Base-by-base conservation (phyloP, 1,284 basidiomycete species). In the Cystobasidiaceae sp. region DNA sequence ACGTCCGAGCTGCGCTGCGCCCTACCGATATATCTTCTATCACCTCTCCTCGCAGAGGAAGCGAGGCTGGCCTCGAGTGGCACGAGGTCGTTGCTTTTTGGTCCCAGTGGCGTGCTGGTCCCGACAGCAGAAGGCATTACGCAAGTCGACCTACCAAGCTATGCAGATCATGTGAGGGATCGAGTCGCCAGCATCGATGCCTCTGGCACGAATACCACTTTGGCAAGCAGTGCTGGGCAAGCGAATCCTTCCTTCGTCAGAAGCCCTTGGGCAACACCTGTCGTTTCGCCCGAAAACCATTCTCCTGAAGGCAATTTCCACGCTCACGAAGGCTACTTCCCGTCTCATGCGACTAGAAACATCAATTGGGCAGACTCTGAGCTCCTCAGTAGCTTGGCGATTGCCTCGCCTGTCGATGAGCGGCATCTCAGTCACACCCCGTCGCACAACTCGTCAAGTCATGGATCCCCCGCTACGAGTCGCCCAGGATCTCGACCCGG, bases 1-100 rank as follows among this genome's bases (percentile, higher is more conserved):
- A 86, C 86, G 1, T 93, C 90, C 2, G 91, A 94, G 77, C 81
- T 97, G 21, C 85, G 92, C 7, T 96, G 92, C 75, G 92, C 91
- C 0, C 81, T 96, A 0, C 93, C 92, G 0, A 79, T 97, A 37
- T 84, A 88, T 71, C 81, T 96, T 43, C 85, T 96, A 27, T 86
- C 92, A 69, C 73, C 82, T 67, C 79, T 83, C 7, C 79, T 93
- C 1, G 80, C 89, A 8, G 81, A 86, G 17, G 91, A 94, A 74
- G 87, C 89, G 0, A 81, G 85, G 44, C 78, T 82, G 0, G 82
- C 85, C 27, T 87, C 89, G 4, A 81, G 85, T 25, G 81, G 81
- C 9, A 90, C 90, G 0, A 83, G 91, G 25, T 83, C 86, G 30
- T 77, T 86, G 6, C 77, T 86, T 8, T 83, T 86, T 51, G 84